Evolutionary conservation across 225 moss, liverwort and hornwort species (phyloP).

Genomic region (Marchantia polymorpha): DNA sequence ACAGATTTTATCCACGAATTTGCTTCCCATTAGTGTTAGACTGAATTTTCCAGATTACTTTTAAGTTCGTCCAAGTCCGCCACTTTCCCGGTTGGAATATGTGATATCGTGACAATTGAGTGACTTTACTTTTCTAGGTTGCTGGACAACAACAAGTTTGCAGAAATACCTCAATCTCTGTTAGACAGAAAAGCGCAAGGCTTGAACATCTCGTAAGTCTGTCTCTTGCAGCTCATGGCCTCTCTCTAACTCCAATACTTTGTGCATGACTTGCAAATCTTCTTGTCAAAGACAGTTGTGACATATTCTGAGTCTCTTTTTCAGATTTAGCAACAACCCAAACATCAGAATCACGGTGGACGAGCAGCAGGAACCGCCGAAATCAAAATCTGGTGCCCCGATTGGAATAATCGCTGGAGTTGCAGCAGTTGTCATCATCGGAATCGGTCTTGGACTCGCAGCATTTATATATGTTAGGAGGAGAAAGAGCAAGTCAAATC

Average conservation of each 20-base stretch:
- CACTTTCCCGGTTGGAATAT: neutral
- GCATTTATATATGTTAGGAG: no score
- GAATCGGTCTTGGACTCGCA: neutral
- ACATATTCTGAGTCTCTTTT: no score
- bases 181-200: neutral
- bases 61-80: neutral
- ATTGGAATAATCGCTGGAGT: neutral
- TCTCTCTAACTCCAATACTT: neutral
- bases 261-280: neutral
- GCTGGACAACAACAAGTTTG: slow-evolving; percentile 9
- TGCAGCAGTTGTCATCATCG: neutral
- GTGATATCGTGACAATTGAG: neutral
- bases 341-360: no score
- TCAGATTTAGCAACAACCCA: neutral
- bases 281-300: no score
- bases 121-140: neutral
- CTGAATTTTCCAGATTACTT: no score
- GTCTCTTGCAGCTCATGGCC: neutral
- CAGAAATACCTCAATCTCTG: neutral
- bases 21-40: neutral
- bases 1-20: neutral
- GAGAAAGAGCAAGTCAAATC: neutral
- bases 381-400: neutral
- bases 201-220: slow-evolving; percentile 12
- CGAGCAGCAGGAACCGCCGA: neutral